A percentile compares a stretch with the other conserved stretches of the same genome.
Conservation (phyloP, 768 basidiomycete genomes). For the Collybia sordida region DNA sequence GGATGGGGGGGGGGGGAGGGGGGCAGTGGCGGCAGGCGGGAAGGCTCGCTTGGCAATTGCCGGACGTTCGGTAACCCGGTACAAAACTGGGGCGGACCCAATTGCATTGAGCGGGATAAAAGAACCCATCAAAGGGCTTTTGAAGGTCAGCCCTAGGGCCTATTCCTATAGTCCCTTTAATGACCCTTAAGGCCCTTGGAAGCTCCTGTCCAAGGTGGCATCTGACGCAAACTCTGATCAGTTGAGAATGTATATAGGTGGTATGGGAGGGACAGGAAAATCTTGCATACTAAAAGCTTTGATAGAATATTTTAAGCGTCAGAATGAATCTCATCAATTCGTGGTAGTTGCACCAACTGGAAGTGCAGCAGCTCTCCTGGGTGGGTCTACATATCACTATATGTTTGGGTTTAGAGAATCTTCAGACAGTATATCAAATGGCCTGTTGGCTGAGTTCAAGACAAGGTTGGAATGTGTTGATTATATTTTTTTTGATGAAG, state of each 20-base stretch:
- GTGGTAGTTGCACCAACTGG: conserved; percentile 30
- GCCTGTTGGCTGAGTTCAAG: conserved; percentile 8
- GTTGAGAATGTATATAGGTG: conserved; percentile 29
- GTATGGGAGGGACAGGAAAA: conserved; percentile 31
- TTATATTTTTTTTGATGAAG: conserved; percentile 42
- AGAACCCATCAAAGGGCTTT: too few relatives aligned
- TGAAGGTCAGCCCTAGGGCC: too few relatives aligned
- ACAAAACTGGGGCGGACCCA: too few relatives aligned
- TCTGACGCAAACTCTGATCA: conserved; percentile 7
- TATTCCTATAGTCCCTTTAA: too few relatives aligned
- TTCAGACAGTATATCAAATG: neutral
- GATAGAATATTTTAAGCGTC: conserved; percentile 15
- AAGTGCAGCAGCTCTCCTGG: conserved; percentile 24
- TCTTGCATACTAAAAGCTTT: conserved; percentile 23
- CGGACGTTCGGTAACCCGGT: too few relatives aligned
- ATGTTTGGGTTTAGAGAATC: conserved; percentile 19
- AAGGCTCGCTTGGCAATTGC: too few relatives aligned
- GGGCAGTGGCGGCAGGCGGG: too few relatives aligned
- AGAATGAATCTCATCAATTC: conserved; percentile 19
- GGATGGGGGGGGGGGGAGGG: too few relatives aligned
- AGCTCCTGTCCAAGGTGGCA: too few relatives aligned
- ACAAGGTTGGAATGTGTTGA: conserved; percentile 26
- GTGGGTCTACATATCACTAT: conserved; percentile 35
- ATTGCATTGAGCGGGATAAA: too few relatives aligned
- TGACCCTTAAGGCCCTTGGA: too few relatives aligned